Conservation (phyloP, 2,329 filamentous ascomycete species). For the Talaromyces pinophilus region DNA sequence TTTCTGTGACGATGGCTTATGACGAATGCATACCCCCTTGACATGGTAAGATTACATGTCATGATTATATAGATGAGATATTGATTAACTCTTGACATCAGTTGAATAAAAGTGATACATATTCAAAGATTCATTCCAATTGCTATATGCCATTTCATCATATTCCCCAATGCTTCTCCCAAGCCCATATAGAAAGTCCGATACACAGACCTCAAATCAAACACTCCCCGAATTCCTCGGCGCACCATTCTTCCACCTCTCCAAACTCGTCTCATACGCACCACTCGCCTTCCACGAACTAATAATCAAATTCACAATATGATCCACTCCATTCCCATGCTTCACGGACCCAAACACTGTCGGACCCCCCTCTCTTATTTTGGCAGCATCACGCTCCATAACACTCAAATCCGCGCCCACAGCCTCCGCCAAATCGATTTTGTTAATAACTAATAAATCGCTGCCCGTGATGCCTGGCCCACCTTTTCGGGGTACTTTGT, state of each 20-base stretch:
- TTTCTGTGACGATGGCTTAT: conserved; percentile 12
- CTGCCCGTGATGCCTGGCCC: conserved; percentile 96
- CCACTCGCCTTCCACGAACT: conserved; percentile 93
- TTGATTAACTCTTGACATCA: not conserved
- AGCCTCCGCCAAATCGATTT: conserved; percentile 88
- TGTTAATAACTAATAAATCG: conserved; percentile 91
- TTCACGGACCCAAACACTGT: conserved; percentile 98
- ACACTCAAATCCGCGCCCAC: conserved; percentile 87
- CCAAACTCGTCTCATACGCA: conserved; percentile 55
- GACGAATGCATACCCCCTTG: conserved; percentile 18
- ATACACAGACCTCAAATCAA: conserved; percentile 21
- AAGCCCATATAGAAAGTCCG: conserved; percentile 17
- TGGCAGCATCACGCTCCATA: conserved; percentile 91
- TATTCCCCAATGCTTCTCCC: too few relatives aligned
- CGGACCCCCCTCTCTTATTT: conserved; percentile 93
- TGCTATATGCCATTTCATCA: not conserved
- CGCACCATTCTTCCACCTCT: conserved; percentile 48
- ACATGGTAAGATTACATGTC: conserved; percentile 9
- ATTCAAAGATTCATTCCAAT: not conserved
- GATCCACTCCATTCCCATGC: conserved; percentile 77
- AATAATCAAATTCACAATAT: conserved; percentile 83
- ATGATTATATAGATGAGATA: conserved; percentile 14
- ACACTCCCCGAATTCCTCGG: conserved; percentile 40
- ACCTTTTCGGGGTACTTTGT: conserved; percentile 95
- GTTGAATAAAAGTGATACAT: conserved; percentile 4